Percentiles rank a stretch among this genome's conserved stretches.
These are phyloP conservation scores for Paraglomus brasilianum DNA, from an alignment of 192 early-diverging fungal genomes.

Conservation along the genomic window DNA sequence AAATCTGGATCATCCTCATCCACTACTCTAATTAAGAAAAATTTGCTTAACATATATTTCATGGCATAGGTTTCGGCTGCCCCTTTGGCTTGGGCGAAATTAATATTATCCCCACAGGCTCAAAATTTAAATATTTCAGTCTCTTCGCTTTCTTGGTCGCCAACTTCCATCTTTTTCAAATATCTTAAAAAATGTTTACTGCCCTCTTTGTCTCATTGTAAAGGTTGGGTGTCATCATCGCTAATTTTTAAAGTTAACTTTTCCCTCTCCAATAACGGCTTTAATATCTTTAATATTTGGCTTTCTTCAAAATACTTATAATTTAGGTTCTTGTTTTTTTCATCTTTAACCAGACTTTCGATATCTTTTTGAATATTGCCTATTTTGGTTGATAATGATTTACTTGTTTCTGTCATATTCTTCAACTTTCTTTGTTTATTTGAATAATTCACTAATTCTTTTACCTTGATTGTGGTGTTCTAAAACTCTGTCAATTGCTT, in stretches of 20 bases:
- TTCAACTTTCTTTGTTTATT: too few relatives aligned
- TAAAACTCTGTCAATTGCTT: too few relatives aligned
- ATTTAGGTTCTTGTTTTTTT: neutral
- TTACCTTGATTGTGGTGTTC: too few relatives aligned
- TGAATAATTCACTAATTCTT: too few relatives aligned
- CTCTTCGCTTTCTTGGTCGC: neutral
- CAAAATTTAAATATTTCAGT: conserved; percentile 9
- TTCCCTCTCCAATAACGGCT: neutral
- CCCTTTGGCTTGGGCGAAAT: conserved; percentile 9
- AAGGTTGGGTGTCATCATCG: conserved; percentile 10
- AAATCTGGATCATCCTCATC: conserved; percentile 3
- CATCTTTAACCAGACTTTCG: neutral
- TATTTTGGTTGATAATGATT: conserved; percentile 13
- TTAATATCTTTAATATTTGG: conserved; percentile 19
- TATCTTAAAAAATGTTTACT: conserved; percentile 8
- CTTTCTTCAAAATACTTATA: conserved; percentile 15
- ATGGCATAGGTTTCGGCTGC: conserved; percentile 6
- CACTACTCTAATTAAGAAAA: conserved; percentile 12
- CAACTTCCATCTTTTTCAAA: neutral
- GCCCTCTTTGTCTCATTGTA: neutral
- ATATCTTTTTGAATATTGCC: neutral
- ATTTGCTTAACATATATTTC: conserved; percentile 13
- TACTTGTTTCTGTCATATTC: too few relatives aligned
- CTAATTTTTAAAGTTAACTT: neutral
- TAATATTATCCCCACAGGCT: neutral